Evolutionary conservation across 2,329 filamentous ascomycete genomes (phyloP).

Genomic region (Claviceps pazoutovae): DNA sequence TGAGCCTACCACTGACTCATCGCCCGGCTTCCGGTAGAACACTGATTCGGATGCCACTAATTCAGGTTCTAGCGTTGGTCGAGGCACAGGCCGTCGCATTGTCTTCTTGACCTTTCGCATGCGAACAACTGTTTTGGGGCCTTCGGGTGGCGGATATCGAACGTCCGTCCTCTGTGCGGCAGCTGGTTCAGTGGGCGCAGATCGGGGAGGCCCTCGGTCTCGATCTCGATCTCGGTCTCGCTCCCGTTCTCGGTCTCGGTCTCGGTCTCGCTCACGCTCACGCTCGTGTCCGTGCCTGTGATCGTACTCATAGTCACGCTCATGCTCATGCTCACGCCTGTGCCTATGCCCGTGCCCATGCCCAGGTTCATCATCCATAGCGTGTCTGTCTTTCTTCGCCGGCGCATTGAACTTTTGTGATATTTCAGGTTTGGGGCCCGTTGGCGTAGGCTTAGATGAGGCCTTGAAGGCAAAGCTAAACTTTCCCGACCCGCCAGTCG

Average conservation of each 20-base stretch:
- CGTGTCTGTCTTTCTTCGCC: constrained; percentile 25
- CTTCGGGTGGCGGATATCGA: constrained; percentile 19
- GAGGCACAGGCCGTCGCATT: constrained; percentile 55
- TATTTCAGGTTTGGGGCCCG: constrained; percentile 50
- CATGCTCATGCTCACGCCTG: background rate
- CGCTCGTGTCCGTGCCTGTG: background rate
- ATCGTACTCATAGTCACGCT: constrained; percentile 4
- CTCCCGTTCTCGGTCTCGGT: background rate
- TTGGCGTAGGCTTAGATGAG: constrained; percentile 42
- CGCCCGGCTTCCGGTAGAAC: constrained; percentile 90
- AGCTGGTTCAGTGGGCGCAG: constrained; percentile 40
- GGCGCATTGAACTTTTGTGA: constrained; percentile 55
- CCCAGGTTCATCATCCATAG: constrained; percentile 11
- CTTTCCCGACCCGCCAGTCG: constrained; percentile 43
- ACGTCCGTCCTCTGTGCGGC: constrained; percentile 26
- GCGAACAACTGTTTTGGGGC: constrained; percentile 27
- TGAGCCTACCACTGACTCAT: constrained; percentile 89
- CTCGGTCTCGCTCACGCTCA: background rate
- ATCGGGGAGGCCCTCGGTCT: constrained; percentile 33
- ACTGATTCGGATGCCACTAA: constrained; percentile 73
- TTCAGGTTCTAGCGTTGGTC: constrained; percentile 57
- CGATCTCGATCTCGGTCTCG: background rate
- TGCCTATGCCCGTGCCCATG: background rate
- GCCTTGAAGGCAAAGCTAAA: constrained; percentile 92
- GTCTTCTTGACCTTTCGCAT: constrained; percentile 53